Percentiles rank a stretch among this genome's conserved stretches.
phyloP scores from a whole-genome alignment of 108 stramenopile species.

The Skeletonema costatum region DNA sequence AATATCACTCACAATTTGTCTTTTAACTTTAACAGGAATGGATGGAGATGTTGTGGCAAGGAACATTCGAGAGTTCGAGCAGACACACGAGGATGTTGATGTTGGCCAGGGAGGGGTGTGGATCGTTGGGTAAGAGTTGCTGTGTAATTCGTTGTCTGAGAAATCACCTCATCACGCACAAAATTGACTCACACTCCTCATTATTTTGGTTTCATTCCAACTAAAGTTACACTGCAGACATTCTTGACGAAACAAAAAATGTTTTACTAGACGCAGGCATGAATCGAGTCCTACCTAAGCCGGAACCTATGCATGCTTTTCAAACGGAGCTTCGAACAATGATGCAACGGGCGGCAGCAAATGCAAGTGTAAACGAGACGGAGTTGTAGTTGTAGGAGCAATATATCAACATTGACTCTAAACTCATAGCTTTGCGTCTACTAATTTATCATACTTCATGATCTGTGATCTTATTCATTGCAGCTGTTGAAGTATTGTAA shows the following conservation, averaged over 20 bases:
- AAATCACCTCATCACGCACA: not conserved
- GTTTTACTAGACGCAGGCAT: conserved; percentile 11
- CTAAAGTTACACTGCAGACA: conserved; percentile 19
- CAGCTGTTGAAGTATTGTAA: no score
- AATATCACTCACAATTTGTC: not conserved
- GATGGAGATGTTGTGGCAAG: conserved; percentile 25
- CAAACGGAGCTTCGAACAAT: conserved; percentile 11
- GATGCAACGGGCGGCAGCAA: conserved; percentile 12
- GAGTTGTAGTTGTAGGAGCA: no score
- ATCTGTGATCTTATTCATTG: no score
- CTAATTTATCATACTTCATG: no score
- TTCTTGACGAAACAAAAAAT: conserved; percentile 14
- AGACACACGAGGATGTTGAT: conserved; percentile 14
- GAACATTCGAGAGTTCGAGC: conserved; percentile 25
- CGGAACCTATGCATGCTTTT: conserved; percentile 18
- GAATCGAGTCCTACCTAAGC: conserved; percentile 22
- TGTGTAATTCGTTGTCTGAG: not conserved
- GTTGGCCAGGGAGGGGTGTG: not conserved
- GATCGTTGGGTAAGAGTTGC: conserved; percentile 18
- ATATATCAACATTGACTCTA: no score
- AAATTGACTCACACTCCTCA: not conserved
- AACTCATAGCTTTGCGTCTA: no score
- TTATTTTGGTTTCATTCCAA: not conserved
- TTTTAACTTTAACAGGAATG: conserved; percentile 1
- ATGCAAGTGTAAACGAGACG: not conserved